Evolutionary conservation across 306 rosid genomes (phyloP), one percentile per base, ranked within the genome.

Genomic region (Rubus parviflorus): DNA sequence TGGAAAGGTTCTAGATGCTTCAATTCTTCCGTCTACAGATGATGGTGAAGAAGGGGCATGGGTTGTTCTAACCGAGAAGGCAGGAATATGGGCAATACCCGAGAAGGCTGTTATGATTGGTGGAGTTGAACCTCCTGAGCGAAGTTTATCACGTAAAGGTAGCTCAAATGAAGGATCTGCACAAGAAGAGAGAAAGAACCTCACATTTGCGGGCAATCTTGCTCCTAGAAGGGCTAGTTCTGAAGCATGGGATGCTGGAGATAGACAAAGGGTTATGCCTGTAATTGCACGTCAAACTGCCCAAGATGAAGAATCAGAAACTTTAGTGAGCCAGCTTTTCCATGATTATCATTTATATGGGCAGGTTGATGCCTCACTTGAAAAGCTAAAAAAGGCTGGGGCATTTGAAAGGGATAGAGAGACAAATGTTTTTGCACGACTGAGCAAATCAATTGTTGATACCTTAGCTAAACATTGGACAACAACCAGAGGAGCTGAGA

Each of bases 391-490:
- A 84, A 79, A 70, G 47, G 88, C 95, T 61, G 89, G 97, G 74
- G 92, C 98, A 80, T 95, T 95, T 81, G 92, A 92, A 80, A 89
- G 97, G 85, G 98, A 89, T 64, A 97, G 93, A 43, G 97, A 92
- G 85, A 90, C 95, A 76, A 95, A 82, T 87, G 91, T 90, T 82
- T 92, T 92, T 89, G 90, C 91, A 20, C 81, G 97, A 83, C 77
- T 88, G 88, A 92, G 98, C 92, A 94, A 92, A 85, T 92, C 98
- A 82, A 89, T 92, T 68, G 65, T 92, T 72, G 97, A 95, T 80
- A 90, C 97, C 76, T 88, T 95, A 85, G 98, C 98, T 52, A 95
- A 95, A 85, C 98, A 95, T 81, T 95, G 98, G 98, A 95, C 98
- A 73, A 92, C 97, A 80, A 95, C 95, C 47, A 85, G 97, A 82